phyloP scores from a whole-genome alignment of 768 basidiomycete species.

The Lactarius sanguifluus region DNA sequence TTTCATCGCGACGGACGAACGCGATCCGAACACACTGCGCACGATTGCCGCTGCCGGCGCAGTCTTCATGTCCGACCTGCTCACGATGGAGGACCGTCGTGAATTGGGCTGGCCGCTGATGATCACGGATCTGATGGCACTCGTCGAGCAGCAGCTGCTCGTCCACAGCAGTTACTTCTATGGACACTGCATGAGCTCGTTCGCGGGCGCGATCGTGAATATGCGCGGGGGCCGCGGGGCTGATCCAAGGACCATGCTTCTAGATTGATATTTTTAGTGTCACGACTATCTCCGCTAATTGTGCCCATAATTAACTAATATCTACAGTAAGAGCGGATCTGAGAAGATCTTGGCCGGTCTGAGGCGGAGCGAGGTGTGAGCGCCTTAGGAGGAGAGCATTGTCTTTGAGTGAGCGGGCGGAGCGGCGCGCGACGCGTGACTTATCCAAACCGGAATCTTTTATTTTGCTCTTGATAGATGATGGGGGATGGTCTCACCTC shows the following conservation, averaged over 20 bases:
- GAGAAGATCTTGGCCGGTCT: too few relatives aligned
- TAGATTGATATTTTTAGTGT: conserved; percentile 34
- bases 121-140: conserved; percentile 43
- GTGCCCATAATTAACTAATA: too few relatives aligned
- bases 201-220: conserved; percentile 42
- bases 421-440: too few relatives aligned
- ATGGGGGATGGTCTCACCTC: too few relatives aligned
- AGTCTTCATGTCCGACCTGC: conserved; percentile 43
- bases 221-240: conserved; percentile 39
- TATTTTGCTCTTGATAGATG: too few relatives aligned
- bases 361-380: too few relatives aligned
- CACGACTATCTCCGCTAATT: background rate
- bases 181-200: conserved; percentile 40
- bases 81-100: conserved; percentile 43
- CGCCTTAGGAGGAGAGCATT: too few relatives aligned
- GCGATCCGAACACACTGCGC: conserved; percentile 36
- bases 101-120: conserved; percentile 44
- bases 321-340: too few relatives aligned
- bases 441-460: too few relatives aligned
- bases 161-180: conserved; percentile 40
- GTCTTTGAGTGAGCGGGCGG: too few relatives aligned
- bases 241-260: conserved; percentile 38
- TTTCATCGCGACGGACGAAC: conserved; percentile 46
- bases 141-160: conserved; percentile 44
- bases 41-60: conserved; percentile 40